Evolutionary conservation across 805 yeast species (phyloP).

Genomic region (Barnettozyma pratensis): DNA sequence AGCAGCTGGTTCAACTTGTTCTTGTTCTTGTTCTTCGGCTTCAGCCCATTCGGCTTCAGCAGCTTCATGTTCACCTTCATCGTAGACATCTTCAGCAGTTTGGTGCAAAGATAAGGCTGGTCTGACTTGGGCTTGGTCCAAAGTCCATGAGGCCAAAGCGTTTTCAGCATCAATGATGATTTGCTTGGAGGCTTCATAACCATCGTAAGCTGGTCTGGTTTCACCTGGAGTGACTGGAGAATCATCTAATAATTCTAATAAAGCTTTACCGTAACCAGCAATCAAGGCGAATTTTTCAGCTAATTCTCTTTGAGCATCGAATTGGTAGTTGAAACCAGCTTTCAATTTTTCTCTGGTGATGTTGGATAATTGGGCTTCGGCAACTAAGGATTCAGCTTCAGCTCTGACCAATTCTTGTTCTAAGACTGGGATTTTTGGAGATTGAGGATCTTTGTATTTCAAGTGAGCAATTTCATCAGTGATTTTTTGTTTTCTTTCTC

Average conservation of each 20-base stretch:
- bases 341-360: slow-evolving; percentile 97
- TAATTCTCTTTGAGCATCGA: slow-evolving; percentile 90
- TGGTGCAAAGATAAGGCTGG: slow-evolving; percentile 69
- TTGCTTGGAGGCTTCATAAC: slow-evolving; percentile 97
- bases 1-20: slow-evolving; percentile 10
- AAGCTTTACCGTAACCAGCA: slow-evolving; percentile 98
- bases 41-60: slow-evolving; percentile 47
- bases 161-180: slow-evolving; percentile 95
- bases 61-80: slow-evolving; percentile 45
- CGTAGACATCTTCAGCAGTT: slow-evolving; percentile 49
- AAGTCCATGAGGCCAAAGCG: slow-evolving; percentile 94
- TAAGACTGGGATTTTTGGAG: slow-evolving; percentile 89
- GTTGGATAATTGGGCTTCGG: slow-evolving; percentile 97
- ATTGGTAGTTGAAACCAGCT: slow-evolving; percentile 96
- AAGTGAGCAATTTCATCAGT: slow-evolving; percentile 96
- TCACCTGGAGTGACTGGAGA: slow-evolving; percentile 99
- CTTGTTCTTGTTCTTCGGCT: slow-evolving; percentile 32
- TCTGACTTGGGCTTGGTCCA: slow-evolving; percentile 91
- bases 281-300: slow-evolving; percentile 94
- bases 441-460: slow-evolving; percentile 97
- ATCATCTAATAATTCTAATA: slow-evolving; percentile 92
- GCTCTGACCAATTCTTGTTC: slow-evolving; percentile 99
- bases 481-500: slow-evolving; percentile 96
- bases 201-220: slow-evolving; percentile 96
- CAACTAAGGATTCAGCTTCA: slow-evolving; percentile 97